Conservation (phyloP, 805 yeast species). For the Lipomyces sp. region DNA sequence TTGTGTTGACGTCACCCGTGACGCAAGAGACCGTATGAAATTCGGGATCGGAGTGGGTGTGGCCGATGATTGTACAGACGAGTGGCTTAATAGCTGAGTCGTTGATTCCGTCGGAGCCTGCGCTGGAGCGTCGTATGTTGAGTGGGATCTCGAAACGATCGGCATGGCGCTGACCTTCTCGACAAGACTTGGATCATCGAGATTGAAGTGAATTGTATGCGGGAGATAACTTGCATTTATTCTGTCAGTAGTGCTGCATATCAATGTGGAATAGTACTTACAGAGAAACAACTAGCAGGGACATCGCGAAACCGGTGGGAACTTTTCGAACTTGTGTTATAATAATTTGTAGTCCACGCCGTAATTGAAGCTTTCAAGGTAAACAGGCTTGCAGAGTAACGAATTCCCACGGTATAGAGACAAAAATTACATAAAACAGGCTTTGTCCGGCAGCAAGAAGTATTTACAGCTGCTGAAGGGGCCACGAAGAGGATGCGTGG, state of each 20-base stretch:
- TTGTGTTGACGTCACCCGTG: conserved; percentile 33
- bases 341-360: too few species aligned
- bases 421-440: background rate
- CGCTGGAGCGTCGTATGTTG: conserved; percentile 22
- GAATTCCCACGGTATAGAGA: too few species aligned
- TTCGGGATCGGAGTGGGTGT: conserved; percentile 25
- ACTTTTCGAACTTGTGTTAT: too few species aligned
- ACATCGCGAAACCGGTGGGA: conserved; percentile 23
- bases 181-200: conserved; percentile 37
- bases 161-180: conserved; percentile 23
- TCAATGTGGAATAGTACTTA: conserved; percentile 17
- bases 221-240: conserved; percentile 36
- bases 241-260: background rate
- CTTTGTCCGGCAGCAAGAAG: background rate
- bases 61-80: conserved; percentile 15
- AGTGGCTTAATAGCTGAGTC: conserved; percentile 7
- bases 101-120: conserved; percentile 15
- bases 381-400: background rate
- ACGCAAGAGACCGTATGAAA: conserved; percentile 36
- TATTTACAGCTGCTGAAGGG: background rate
- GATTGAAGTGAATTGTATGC: conserved; percentile 38
- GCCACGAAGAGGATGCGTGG: background rate
- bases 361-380: background rate
- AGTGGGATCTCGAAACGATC: conserved; percentile 25
- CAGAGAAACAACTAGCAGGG: conserved; percentile 40